Evolutionary conservation across 1,284 basidiomycete species (phyloP).

Genomic region (Cronartium quercuum): DNA sequence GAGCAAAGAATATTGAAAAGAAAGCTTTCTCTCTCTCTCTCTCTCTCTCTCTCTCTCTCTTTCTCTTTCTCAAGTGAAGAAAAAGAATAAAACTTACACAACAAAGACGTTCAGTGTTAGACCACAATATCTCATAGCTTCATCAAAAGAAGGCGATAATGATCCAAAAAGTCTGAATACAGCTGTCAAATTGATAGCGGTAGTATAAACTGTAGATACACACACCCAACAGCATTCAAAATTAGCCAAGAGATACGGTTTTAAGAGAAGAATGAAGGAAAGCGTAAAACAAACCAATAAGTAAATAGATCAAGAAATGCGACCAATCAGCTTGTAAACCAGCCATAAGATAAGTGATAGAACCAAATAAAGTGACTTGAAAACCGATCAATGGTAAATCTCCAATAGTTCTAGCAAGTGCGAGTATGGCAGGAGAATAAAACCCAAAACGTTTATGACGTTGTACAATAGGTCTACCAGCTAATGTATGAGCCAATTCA

Average conservation of each 20-base stretch:
- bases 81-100: constrained; percentile 41
- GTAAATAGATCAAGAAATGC: constrained; percentile 23
- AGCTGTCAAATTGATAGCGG: constrained; percentile 44
- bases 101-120: constrained; percentile 46
- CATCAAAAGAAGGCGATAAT: constrained; percentile 45
- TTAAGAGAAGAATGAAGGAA: constrained; percentile 1
- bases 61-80: too few relatives aligned
- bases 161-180: constrained; percentile 46
- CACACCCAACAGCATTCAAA: too few relatives aligned
- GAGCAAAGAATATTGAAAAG: not conserved
- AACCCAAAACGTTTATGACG: constrained; percentile 45
- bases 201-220: constrained; percentile 41
- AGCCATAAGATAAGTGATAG: constrained; percentile 45
- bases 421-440: constrained; percentile 44
- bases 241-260: constrained; percentile 41
- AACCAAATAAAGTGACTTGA: constrained; percentile 44
- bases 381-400: constrained; percentile 46
- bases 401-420: constrained; percentile 43
- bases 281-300: constrained; percentile 17
- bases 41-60: too few relatives aligned
- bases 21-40: too few relatives aligned
- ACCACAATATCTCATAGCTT: constrained; percentile 46
- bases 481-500: constrained; percentile 44
- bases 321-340: constrained; percentile 42
- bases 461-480: constrained; percentile 43